Evolutionary conservation across 768 basidiomycete species (phyloP).

Genomic region (Dentipellis fragilis): DNA sequence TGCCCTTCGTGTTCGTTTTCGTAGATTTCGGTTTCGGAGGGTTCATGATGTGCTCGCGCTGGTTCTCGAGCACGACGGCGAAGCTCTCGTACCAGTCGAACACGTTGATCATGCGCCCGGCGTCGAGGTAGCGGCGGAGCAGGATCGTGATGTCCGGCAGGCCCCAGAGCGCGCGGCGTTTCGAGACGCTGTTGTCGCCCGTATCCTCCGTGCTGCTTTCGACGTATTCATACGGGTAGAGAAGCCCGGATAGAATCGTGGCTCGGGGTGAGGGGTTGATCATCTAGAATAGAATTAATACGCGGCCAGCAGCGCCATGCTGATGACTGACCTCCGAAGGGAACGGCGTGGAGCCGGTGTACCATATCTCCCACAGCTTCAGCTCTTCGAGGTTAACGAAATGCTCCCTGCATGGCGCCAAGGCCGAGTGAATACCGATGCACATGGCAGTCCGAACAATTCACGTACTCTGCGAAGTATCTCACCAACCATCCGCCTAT

Average conservation of each 20-base stretch:
- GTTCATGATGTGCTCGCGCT: slow-evolving; percentile 22
- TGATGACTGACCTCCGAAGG: slow-evolving; percentile 47
- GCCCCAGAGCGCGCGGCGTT: slow-evolving; percentile 28
- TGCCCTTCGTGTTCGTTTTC: slow-evolving; percentile 24
- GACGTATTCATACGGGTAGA: slow-evolving; percentile 46
- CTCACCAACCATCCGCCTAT: slow-evolving; percentile 40
- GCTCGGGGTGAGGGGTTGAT: slow-evolving; percentile 64
- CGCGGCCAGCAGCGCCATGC: not conserved
- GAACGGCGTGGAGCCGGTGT: slow-evolving; percentile 53
- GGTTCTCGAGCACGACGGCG: slow-evolving; percentile 51
- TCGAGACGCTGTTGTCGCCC: not conserved
- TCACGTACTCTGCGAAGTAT: not conserved
- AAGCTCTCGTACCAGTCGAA: slow-evolving; percentile 88
- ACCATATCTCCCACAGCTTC: slow-evolving; percentile 65
- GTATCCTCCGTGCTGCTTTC: not conserved
- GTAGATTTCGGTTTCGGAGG: not conserved
- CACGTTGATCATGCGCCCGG: slow-evolving; percentile 75
- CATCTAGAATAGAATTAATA: slow-evolving; percentile 27
- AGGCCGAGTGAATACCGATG: not conserved
- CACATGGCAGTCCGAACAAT: slow-evolving; percentile 37
- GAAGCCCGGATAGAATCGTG: slow-evolving; percentile 48
- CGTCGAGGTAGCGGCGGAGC: slow-evolving; percentile 67
- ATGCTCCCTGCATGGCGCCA: slow-evolving; percentile 24
- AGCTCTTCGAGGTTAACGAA: slow-evolving; percentile 38
- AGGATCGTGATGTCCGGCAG: slow-evolving; percentile 71